Conservation (phyloP, 768 basidiomycete species). For the Lentinus brumalis region DNA sequence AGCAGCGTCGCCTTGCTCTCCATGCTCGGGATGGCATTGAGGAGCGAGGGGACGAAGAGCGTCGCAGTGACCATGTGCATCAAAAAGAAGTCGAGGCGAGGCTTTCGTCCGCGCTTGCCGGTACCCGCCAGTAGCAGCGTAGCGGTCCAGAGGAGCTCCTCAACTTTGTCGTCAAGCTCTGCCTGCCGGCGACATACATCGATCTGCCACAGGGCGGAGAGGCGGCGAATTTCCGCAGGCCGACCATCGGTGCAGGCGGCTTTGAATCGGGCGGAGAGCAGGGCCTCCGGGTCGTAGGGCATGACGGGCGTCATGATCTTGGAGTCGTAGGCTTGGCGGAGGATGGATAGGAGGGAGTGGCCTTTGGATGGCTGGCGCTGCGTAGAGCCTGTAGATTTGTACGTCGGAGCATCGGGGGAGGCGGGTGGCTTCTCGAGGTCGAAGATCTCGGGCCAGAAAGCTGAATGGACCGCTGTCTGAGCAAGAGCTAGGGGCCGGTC, state of each 20-base stretch:
- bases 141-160: slow-evolving; percentile 52
- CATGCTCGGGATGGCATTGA: slow-evolving; percentile 34
- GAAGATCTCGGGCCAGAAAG: slow-evolving; percentile 35
- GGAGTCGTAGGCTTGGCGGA: slow-evolving; percentile 54
- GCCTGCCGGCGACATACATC: slow-evolving; percentile 32
- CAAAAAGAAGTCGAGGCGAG: slow-evolving; percentile 58
- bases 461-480: slow-evolving; percentile 46
- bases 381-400: not conserved
- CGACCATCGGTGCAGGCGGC: slow-evolving; percentile 41
- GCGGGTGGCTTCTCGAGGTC: slow-evolving; percentile 21
- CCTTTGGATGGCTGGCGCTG: slow-evolving; percentile 32
- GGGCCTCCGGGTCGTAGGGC: slow-evolving; percentile 51
- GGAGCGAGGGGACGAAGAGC: slow-evolving; percentile 48
- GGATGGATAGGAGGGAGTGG: slow-evolving; percentile 49
- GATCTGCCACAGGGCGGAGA: slow-evolving; percentile 45
- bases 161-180: slow-evolving; percentile 43
- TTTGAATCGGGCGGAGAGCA: slow-evolving; percentile 39
- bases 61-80: slow-evolving; percentile 60
- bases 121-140: slow-evolving; percentile 52
- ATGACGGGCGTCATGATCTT: slow-evolving; percentile 48
- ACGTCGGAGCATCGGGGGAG: not conserved
- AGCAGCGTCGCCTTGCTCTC: slow-evolving; percentile 48
- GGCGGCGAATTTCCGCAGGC: slow-evolving; percentile 45
- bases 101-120: slow-evolving; percentile 46
- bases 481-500: slow-evolving; percentile 42